Conservation (phyloP, 129 eudicot genomes). For the Artemisia argyi region DNA sequence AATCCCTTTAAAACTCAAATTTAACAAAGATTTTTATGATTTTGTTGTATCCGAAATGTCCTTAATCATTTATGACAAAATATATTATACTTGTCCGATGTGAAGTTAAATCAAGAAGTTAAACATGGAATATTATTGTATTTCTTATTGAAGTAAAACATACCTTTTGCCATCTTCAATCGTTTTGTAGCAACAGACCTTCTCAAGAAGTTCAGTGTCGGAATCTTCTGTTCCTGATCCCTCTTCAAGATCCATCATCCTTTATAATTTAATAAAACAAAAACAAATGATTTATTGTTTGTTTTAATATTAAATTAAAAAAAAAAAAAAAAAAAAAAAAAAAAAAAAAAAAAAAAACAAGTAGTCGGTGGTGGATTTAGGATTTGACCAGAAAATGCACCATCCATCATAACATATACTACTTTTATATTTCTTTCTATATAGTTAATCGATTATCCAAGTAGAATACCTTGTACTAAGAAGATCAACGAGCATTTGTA, state of each 20-base stretch:
- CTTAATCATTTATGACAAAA: neutral
- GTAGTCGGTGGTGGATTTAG: neutral
- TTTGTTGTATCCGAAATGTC: neutral
- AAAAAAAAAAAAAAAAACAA: neutral
- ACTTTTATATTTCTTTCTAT: neutral
- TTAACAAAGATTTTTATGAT: neutral
- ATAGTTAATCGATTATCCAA: neutral
- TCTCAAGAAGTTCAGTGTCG: constrained; percentile 64
- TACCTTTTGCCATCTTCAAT: constrained; percentile 52
- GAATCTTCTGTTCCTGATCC: constrained; percentile 81
- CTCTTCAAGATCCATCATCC: constrained; percentile 92
- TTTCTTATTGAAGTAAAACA: neutral
- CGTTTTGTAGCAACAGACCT: constrained; percentile 24
- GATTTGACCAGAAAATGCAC: neutral
- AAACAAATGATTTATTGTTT: neutral
- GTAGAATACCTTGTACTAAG: constrained; percentile 68
- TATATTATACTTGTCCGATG: constrained; percentile 3
- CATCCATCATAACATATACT: neutral
- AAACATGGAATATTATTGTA: neutral
- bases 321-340: no score
- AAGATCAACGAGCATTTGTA: constrained; percentile 87
- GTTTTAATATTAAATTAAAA: no score
- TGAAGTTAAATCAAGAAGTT: constrained; percentile 12
- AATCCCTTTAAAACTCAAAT: neutral
- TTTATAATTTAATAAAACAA: constrained; percentile 19